Percentiles rank a stretch among this genome's conserved stretches.
Conservation (phyloP, 441 rosid species). For the Biscutella laevigata region DNA sequence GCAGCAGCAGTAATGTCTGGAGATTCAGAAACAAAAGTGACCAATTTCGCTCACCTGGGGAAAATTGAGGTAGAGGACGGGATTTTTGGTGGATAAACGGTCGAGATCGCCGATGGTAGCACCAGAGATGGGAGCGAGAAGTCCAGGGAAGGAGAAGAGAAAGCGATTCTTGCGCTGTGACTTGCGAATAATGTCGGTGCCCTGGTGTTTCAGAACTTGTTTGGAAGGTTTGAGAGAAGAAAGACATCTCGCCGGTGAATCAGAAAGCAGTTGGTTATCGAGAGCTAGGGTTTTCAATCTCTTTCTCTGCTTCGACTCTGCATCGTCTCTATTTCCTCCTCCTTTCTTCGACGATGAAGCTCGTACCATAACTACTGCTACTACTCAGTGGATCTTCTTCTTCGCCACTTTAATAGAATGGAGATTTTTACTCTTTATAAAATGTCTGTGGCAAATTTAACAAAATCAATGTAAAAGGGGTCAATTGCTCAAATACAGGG, state of each 20-base stretch:
- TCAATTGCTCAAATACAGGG: too few relatives aligned
- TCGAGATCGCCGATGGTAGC: constrained; percentile 87
- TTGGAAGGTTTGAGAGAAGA: constrained; percentile 49
- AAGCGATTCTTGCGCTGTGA: constrained; percentile 79
- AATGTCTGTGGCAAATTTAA: too few relatives aligned
- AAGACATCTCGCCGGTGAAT: constrained; percentile 34
- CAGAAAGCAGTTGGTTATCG: constrained; percentile 38
- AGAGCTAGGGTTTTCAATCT: constrained; percentile 52
- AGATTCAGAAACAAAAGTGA: neutral
- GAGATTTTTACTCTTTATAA: too few relatives aligned
- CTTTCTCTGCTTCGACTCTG: constrained; percentile 36
- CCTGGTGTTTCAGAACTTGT: constrained; percentile 62
- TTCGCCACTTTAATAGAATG: neutral
- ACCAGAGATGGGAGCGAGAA: constrained; percentile 59
- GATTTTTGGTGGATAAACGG: constrained; percentile 69
- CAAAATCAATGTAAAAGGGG: too few relatives aligned
- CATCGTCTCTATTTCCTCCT: constrained; percentile 23
- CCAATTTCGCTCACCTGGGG: constrained; percentile 46
- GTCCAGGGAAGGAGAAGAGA: constrained; percentile 86
- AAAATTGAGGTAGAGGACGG: constrained; percentile 72
- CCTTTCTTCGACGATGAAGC: constrained; percentile 29
- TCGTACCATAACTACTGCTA: constrained; percentile 26
- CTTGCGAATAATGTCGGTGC: constrained; percentile 64
- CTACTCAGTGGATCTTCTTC: neutral
- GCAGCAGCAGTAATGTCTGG: neutral